These are phyloP conservation scores for Boeremia lycopersici DNA, from an alignment of 2,329 filamentous ascomycete species.

Conservation along the genomic window DNA sequence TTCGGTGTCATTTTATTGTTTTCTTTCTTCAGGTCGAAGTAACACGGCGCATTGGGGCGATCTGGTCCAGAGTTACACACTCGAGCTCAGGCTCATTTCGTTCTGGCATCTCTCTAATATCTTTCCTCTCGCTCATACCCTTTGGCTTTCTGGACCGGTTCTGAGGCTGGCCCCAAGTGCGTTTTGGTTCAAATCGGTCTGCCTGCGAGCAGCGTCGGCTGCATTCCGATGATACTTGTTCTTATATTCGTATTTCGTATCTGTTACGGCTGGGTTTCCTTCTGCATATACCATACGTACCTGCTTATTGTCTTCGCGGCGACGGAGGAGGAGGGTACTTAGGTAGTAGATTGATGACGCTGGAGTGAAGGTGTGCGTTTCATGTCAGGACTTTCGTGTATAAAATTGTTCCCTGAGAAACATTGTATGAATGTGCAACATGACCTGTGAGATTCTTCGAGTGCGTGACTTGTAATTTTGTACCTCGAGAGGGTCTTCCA, in stretches of 20 bases:
- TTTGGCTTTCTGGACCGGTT: slow-evolving; percentile 40
- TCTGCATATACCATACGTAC: slow-evolving; percentile 48
- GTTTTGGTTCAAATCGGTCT: slow-evolving; percentile 35
- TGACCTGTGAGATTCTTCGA: neutral
- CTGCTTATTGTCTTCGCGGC: slow-evolving; percentile 34
- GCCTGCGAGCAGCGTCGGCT: slow-evolving; percentile 27
- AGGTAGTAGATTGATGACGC: slow-evolving; percentile 30
- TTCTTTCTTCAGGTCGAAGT: slow-evolving; percentile 32
- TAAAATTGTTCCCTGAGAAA: slow-evolving; percentile 21
- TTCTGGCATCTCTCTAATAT: slow-evolving; percentile 45
- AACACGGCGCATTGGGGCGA: slow-evolving; percentile 45
- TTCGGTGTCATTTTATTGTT: slow-evolving; percentile 25
- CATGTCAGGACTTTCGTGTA: slow-evolving; percentile 33
- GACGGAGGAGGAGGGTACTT: slow-evolving; percentile 24
- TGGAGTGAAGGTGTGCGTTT: slow-evolving; percentile 21
- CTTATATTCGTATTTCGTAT: slow-evolving; percentile 23
- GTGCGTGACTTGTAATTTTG: neutral
- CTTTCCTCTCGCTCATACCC: slow-evolving; percentile 46
- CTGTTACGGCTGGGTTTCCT: slow-evolving; percentile 28
- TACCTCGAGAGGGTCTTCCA: too few species aligned
- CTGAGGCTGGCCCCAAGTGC: slow-evolving; percentile 49
- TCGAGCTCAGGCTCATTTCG: slow-evolving; percentile 43
- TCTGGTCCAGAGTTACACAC: slow-evolving; percentile 43
- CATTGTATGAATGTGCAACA: neutral
- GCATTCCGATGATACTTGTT: slow-evolving; percentile 37